These are phyloP conservation scores for Sphenostylis stenocarpa DNA, from an alignment of 306 rosid species.

Conservation along the genomic window DNA sequence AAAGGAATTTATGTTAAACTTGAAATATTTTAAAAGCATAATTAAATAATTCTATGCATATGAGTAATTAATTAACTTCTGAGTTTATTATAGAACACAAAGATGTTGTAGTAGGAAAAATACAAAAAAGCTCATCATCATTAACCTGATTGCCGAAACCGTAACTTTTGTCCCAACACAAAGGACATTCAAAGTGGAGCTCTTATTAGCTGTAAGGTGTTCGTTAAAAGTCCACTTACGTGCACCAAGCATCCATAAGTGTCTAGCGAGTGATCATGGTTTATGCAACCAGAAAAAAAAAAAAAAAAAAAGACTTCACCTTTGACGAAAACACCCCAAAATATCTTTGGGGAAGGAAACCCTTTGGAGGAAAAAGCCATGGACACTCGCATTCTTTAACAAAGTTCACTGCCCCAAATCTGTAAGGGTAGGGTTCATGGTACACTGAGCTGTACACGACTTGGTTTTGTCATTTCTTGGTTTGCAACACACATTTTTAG, in stretches of 20 bases:
- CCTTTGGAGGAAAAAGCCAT: slow-evolving; percentile 18
- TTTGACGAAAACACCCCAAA: slow-evolving; percentile 30
- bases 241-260: slow-evolving; percentile 32
- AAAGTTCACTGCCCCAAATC: slow-evolving; percentile 24
- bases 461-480: slow-evolving; percentile 14
- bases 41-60: too few species aligned
- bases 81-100: too few species aligned
- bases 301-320: background rate
- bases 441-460: slow-evolving; percentile 42
- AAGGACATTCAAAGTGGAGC: slow-evolving; percentile 12
- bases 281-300: background rate
- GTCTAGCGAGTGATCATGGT: slow-evolving; percentile 16
- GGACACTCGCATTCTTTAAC: background rate
- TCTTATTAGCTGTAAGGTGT: slow-evolving; percentile 37
- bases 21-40: too few species aligned
- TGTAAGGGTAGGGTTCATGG: background rate
- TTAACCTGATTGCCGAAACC: background rate
- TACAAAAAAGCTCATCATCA: too few species aligned
- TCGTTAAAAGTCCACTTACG: slow-evolving; percentile 27
- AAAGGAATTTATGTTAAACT: too few species aligned
- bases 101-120: too few species aligned
- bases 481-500: background rate
- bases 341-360: slow-evolving; percentile 25
- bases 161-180: slow-evolving; percentile 30
- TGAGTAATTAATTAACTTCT: too few species aligned